phyloP scores from a whole-genome alignment of 2,329 filamentous ascomycete genomes.

The Botrytis paeoniae region DNA sequence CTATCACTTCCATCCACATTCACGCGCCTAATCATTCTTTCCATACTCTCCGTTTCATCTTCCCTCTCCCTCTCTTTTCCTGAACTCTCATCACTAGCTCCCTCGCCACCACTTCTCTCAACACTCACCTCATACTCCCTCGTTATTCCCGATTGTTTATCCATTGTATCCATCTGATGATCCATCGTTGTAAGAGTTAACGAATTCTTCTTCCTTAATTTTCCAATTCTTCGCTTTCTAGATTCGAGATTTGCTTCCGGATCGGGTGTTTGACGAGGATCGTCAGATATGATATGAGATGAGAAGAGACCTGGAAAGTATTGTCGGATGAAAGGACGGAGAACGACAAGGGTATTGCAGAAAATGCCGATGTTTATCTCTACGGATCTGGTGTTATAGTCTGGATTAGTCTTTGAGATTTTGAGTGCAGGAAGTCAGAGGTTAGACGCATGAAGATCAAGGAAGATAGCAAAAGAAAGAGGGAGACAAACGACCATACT shows the following conservation, averaged over 20 bases:
- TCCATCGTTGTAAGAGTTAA: not conserved
- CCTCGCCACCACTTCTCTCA: not conserved
- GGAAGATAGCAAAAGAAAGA: not conserved
- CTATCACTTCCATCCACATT: not conserved
- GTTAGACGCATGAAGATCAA: too few relatives aligned
- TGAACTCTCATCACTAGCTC: too few relatives aligned
- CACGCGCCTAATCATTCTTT: not conserved
- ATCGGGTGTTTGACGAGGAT: not conserved
- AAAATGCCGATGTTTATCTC: not conserved
- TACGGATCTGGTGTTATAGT: not conserved
- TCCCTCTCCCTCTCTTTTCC: not conserved
- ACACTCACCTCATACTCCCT: not conserved
- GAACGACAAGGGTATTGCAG: not conserved
- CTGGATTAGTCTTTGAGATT: not conserved
- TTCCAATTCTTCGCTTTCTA: not conserved
- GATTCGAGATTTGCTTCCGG: not conserved
- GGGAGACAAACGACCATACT: not conserved
- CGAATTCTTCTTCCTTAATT: not conserved
- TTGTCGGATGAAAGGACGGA: not conserved
- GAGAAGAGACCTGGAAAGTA: not conserved
- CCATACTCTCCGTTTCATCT: not conserved
- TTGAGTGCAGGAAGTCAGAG: not conserved
- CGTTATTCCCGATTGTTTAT: not conserved
- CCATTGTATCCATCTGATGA: not conserved
- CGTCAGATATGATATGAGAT: not conserved